Base-by-base conservation (phyloP, 2,329 filamentous ascomycete species). In the Elsinoe batatas region DNA sequence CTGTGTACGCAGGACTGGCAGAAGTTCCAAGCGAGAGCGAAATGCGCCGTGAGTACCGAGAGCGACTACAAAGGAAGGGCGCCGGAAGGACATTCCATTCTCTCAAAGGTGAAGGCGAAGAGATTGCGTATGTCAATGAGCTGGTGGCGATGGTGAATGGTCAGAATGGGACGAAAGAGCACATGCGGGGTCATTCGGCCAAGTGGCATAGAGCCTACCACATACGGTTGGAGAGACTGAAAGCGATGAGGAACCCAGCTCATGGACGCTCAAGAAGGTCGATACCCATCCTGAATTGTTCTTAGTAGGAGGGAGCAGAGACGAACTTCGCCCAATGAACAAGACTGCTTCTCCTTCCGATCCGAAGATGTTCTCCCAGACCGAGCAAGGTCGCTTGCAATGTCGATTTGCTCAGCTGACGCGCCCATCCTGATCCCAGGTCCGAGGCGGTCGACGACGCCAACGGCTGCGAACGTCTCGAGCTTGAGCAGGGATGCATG, bases 1-100 rank as follows among this genome's bases (percentile, higher is more conserved):
- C 79, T 2, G 76, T 83, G 0, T 73, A 83, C 3, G 71, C 78
- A 0, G 80, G 79, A 0, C 70, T 72, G 32, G 74, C 74, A 0
- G 58, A 62, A 1, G 64, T 85, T 17, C 81, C 82, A 0, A 58
- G 64, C 0, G 51, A 66, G 32, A 67, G 70, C 1, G 67, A 60
- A 0, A 80, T 76, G 72, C 62, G 72, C 36, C 47, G 43, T 0
- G 73, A 76, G 56, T 76, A 76, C 56, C 37, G 61, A 1, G 61
- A 64, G 13, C 64, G 65, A 7, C 59, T 76, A 3, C 53, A 58
- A 33, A 58, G 50, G 3, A 75, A 72, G 58, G 73, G 73, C 1
- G 64, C 63, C 35, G 74, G 72, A 0, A 71, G 75, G 50, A 61
- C 59, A 1, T 75, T 77, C 54, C 75, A 77, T 62, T 73, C 69